Evolutionary conservation across 805 yeast species (phyloP).

Genomic region (Zygoascus tannicola): DNA sequence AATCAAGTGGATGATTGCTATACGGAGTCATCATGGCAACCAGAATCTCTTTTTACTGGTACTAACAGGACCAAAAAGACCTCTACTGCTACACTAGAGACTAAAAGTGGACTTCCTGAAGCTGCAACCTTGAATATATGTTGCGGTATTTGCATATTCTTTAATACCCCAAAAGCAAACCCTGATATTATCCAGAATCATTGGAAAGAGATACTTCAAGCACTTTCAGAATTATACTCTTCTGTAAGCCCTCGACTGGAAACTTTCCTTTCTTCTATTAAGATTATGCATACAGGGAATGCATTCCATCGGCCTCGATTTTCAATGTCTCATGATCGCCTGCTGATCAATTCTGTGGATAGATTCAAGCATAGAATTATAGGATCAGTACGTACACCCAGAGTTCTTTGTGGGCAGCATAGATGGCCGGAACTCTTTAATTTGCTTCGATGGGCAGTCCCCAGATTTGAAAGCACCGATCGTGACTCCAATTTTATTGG

Average conservation of each 20-base stretch:
- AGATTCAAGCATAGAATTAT: background rate
- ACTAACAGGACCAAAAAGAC: background rate
- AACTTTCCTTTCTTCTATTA: conserved; percentile 6
- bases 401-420: conserved; percentile 22
- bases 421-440: conserved; percentile 16
- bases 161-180: conserved; percentile 9
- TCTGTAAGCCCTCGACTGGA: conserved; percentile 5
- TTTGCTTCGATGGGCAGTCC: conserved; percentile 8
- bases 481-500: conserved; percentile 10
- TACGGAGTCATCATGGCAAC: conserved; percentile 9
- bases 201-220: conserved; percentile 22
- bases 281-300: background rate
- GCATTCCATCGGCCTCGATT: background rate
- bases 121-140: conserved; percentile 11
- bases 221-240: conserved; percentile 15
- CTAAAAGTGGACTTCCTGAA: background rate
- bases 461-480: conserved; percentile 7
- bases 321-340: background rate
- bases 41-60: conserved; percentile 3
- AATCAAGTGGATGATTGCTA: background rate
- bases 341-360: background rate
- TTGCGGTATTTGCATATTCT: conserved; percentile 16
- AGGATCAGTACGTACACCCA: conserved; percentile 16
- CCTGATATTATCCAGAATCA: conserved; percentile 12
- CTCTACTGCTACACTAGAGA: background rate